These are phyloP conservation scores for Eurotiales sp. DNA, from an alignment of 2,329 filamentous ascomycete genomes.

Conservation along the genomic window DNA sequence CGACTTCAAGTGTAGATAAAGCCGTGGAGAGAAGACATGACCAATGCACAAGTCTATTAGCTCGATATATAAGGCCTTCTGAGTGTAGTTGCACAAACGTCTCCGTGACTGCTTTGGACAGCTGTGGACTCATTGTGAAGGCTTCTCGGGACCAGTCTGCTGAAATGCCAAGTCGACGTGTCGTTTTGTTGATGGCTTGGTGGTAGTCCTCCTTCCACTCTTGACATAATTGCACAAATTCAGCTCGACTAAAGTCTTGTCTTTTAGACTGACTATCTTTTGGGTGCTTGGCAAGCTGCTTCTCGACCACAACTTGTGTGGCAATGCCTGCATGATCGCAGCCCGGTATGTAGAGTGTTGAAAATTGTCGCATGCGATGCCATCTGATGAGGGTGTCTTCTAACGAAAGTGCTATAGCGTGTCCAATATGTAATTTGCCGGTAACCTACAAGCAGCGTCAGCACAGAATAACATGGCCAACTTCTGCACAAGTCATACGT, in stretches of 20 bases:
- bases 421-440: conserved; percentile 86
- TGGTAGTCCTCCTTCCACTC: conserved; percentile 97
- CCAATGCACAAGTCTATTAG: conserved; percentile 93
- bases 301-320: conserved; percentile 94
- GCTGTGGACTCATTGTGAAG: conserved; percentile 88
- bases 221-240: conserved; percentile 78
- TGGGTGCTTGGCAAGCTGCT: conserved; percentile 85
- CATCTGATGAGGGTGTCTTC: conserved; percentile 4
- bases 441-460: conserved; percentile 44
- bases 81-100: conserved; percentile 87
- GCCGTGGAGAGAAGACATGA: conserved; percentile 85
- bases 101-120: conserved; percentile 78
- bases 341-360: conserved; percentile 83
- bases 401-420: conserved; percentile 56
- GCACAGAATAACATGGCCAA: neutral
- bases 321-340: conserved; percentile 97
- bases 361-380: conserved; percentile 56
- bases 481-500: conserved; percentile 57
- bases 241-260: conserved; percentile 78
- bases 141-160: conserved; percentile 92
- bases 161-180: conserved; percentile 80
- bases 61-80: conserved; percentile 88
- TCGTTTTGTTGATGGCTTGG: conserved; percentile 77
- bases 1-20: conserved; percentile 85
- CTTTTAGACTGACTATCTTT: conserved; percentile 64